Percentiles rank a stretch among this genome's conserved stretches.
Conservation (phyloP, 2,329 filamentous ascomycete genomes). For the Phaeosphaeriaceae sp. region DNA sequence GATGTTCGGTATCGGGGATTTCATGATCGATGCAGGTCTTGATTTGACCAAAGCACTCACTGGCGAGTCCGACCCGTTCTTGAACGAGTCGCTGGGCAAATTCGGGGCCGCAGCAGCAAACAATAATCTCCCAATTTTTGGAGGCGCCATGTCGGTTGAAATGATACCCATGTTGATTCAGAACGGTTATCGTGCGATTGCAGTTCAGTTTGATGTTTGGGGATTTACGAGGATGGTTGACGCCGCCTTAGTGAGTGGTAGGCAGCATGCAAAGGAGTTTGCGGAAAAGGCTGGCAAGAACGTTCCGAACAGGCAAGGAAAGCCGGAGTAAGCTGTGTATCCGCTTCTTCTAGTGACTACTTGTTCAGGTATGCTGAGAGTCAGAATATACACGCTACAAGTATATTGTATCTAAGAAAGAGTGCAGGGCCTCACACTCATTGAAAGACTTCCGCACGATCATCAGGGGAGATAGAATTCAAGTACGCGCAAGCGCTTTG, state of each 20-base stretch:
- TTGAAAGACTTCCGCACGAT: too few species aligned
- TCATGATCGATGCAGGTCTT: slow-evolving; percentile 33
- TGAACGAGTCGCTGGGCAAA: slow-evolving; percentile 25
- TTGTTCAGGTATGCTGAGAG: too few species aligned
- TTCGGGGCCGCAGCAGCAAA: slow-evolving; percentile 29
- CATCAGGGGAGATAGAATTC: too few species aligned
- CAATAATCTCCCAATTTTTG: slow-evolving; percentile 30
- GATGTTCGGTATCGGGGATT: slow-evolving; percentile 38
- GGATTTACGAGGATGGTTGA: slow-evolving; percentile 24
- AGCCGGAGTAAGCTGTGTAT: neutral
- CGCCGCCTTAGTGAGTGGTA: slow-evolving; percentile 21
- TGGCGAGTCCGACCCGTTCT: slow-evolving; percentile 23
- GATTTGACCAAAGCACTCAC: slow-evolving; percentile 18
- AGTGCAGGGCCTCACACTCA: too few species aligned
- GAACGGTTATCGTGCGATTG: slow-evolving; percentile 24
- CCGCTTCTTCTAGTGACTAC: too few species aligned
- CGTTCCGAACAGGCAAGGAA: slow-evolving; percentile 9
- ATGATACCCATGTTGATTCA: slow-evolving; percentile 31
- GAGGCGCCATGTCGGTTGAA: slow-evolving; percentile 26
- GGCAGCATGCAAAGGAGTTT: slow-evolving; percentile 23
- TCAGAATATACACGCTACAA: too few species aligned
- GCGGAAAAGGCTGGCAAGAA: slow-evolving; percentile 14
- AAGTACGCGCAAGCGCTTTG: too few species aligned
- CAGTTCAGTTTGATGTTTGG: slow-evolving; percentile 37
- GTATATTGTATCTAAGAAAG: too few species aligned